A percentile compares a stretch with the other conserved stretches of the same genome.
phyloP scores from a whole-genome alignment of 495 filamentous ascomycete species.

The Talaromyces nanjingensis region DNA sequence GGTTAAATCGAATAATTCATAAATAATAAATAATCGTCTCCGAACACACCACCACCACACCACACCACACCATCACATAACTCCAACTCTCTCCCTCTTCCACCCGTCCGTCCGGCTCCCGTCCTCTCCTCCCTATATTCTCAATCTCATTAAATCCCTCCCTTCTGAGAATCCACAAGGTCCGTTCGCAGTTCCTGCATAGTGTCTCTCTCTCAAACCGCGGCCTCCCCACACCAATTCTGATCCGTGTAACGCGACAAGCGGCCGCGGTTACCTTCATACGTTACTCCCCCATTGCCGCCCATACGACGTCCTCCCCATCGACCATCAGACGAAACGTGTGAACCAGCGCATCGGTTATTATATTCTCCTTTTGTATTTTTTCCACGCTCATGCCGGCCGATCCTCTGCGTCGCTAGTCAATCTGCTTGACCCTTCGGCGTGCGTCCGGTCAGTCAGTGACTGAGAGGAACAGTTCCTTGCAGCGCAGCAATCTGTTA shows the following conservation, averaged over 20 bases:
- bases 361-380: background rate
- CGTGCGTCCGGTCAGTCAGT: background rate
- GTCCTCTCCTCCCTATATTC: conserved; percentile 8
- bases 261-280: conserved; percentile 17
- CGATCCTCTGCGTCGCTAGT: conserved; percentile 1
- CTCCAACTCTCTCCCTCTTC: conserved; percentile 15
- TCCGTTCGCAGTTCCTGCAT: conserved; percentile 10
- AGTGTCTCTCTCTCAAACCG: background rate
- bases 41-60: background rate
- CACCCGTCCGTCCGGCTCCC: conserved; percentile 11
- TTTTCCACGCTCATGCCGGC: background rate
- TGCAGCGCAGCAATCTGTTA: background rate
- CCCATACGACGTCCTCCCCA: conserved; percentile 7
- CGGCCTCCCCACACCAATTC: background rate
- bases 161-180: background rate
- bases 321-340: background rate
- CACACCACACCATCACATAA: conserved; percentile 12
- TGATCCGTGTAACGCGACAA: conserved; percentile 11
- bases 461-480: background rate
- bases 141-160: background rate
- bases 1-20: background rate
- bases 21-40: background rate
- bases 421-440: background rate
- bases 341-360: background rate
- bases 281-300: background rate